Conservation (phyloP, 768 basidiomycete genomes). For the Terana coerulea region DNA sequence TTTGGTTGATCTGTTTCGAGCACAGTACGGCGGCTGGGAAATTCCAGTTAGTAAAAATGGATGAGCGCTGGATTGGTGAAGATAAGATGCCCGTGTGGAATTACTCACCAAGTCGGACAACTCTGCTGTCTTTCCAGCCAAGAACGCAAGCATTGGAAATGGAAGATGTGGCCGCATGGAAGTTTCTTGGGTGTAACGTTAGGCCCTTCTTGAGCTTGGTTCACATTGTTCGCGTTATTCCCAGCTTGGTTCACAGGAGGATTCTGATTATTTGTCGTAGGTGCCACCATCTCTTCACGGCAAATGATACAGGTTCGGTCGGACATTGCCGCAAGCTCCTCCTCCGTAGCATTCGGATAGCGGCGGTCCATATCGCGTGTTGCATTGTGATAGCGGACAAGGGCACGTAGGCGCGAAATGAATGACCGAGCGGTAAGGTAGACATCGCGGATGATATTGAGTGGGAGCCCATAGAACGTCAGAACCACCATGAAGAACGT, state of each 20-base stretch:
- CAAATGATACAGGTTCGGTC: slow-evolving; percentile 98
- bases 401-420: slow-evolving; percentile 78
- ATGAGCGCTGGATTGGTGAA: slow-evolving; percentile 15
- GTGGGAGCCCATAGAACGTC: slow-evolving; percentile 88
- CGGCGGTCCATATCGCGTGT: slow-evolving; percentile 95
- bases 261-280: slow-evolving; percentile 18
- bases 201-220: slow-evolving; percentile 53
- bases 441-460: slow-evolving; percentile 96
- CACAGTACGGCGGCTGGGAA: slow-evolving; percentile 70
- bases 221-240: slow-evolving; percentile 11
- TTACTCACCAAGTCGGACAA: slow-evolving; percentile 91
- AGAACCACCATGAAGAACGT: slow-evolving; percentile 93
- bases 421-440: slow-evolving; percentile 95
- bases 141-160: slow-evolving; percentile 93
- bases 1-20: slow-evolving; percentile 43
- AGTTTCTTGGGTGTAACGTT: slow-evolving; percentile 97
- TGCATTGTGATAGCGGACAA: slow-evolving; percentile 89
- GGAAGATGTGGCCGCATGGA: slow-evolving; percentile 96
- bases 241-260: slow-evolving; percentile 3
- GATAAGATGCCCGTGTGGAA: slow-evolving; percentile 9
- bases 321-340: slow-evolving; percentile 74
- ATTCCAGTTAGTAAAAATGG: slow-evolving; percentile 9
- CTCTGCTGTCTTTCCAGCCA: slow-evolving; percentile 99
- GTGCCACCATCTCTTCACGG: slow-evolving; percentile 83
- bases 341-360: slow-evolving; percentile 88